Base-by-base conservation (phyloP, 768 basidiomycete genomes). In the Leucogyrophana mollusca region DNA sequence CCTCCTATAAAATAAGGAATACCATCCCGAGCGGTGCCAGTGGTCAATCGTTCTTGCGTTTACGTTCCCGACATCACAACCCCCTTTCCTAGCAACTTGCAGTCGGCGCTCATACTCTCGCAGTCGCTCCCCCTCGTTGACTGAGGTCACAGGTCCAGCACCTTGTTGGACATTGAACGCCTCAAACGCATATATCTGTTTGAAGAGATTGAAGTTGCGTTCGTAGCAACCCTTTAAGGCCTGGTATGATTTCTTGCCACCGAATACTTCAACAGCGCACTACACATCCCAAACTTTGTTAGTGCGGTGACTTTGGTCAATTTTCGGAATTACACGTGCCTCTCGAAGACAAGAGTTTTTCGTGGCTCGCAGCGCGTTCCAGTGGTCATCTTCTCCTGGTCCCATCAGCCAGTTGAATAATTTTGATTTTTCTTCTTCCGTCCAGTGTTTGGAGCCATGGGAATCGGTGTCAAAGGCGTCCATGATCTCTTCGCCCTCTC, bases 221-320 rank as follows among this genome's bases (percentile, higher is more conserved):
- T 90, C 87, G 52, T 87, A 90, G 57, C 87, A 90, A 17, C 87
- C 87, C 67, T 90, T 90, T 45, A 90, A 74, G 1, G 87, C 87
- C 58, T 89, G 86, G 51, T 88, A 90, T 11, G 87, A 86, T 63
- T 90, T 90, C 65, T 87, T 85, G 42, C 78, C 76, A 3, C 75
- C 80, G 53, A 88, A 90, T 6, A 90, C 80, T 46, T 87, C 79
- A 20, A 66, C 50, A 0, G 87, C 82, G 56, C 87, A 89, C 87
- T 90, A 55, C 14, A 20, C 16, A 30, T 23, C 7, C 22, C 32
- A 3, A 51, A 23, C 33, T 39, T 34, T 17, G 53, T 13, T 25
- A 43, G 46, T 56, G 34, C 38, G 43, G 33, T 17, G 32, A n/a
- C n/a, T 25, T 16, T n/a, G 32, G 22, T 17, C 5, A 33, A 25